phyloP scores from a whole-genome alignment of 441 rosid species.

The Sinapis alba region DNA sequence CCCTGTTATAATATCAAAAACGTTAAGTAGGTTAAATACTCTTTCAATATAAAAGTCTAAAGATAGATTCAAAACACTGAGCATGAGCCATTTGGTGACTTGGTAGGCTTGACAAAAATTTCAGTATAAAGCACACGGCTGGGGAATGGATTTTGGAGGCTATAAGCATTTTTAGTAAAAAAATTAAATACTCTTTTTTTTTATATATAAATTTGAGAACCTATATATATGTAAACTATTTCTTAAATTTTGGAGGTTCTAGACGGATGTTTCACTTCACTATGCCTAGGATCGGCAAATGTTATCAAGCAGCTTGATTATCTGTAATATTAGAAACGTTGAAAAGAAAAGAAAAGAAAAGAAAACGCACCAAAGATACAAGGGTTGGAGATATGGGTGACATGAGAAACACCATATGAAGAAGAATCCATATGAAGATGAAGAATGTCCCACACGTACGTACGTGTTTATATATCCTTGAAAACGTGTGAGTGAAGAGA shows the following conservation, averaged over 20 bases:
- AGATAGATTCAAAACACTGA: neutral
- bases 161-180: neutral
- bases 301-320: neutral
- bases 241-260: neutral
- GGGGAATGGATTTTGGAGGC: neutral
- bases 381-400: slow-evolving; percentile 73
- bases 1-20: slow-evolving; percentile 49
- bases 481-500: slow-evolving; percentile 38
- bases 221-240: neutral
- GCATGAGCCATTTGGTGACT: neutral
- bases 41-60: neutral
- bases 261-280: neutral
- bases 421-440: slow-evolving; percentile 33
- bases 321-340: neutral
- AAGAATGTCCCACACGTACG: slow-evolving; percentile 23
- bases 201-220: neutral
- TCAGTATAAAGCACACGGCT: neutral
- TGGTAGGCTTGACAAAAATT: neutral
- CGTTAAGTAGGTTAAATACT: neutral
- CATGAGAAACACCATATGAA: slow-evolving; percentile 43
- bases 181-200: neutral
- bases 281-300: neutral
- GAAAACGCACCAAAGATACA: slow-evolving; percentile 73
- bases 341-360: slow-evolving; percentile 17
- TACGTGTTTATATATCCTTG: slow-evolving; percentile 22